These are phyloP conservation scores for Apiospora marii DNA, from an alignment of 2,329 filamentous ascomycete genomes.

Conservation along the genomic window DNA sequence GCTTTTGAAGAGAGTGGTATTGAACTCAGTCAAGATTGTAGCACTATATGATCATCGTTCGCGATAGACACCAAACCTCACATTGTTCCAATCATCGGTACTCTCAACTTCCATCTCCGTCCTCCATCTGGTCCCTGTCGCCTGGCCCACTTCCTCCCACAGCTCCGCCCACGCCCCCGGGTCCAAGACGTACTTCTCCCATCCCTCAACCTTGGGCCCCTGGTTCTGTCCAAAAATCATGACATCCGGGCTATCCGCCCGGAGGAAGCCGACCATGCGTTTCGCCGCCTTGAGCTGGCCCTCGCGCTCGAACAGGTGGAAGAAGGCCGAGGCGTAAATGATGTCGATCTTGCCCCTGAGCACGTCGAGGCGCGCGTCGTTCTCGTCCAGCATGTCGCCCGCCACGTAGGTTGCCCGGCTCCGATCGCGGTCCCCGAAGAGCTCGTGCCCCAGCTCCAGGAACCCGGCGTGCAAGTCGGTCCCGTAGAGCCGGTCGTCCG, in stretches of 20 bases:
- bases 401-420: background rate
- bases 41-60: background rate
- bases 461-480: background rate
- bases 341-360: background rate
- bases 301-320: slow-evolving; percentile 50
- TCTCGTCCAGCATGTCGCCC: slow-evolving; percentile 37
- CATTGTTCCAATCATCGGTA: background rate
- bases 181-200: slow-evolving; percentile 56
- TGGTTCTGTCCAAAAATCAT: slow-evolving; percentile 54
- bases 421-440: background rate
- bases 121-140: slow-evolving; percentile 59
- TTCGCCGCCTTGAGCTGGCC: slow-evolving; percentile 55
- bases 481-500: slow-evolving; percentile 14
- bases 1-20: background rate
- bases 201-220: slow-evolving; percentile 54
- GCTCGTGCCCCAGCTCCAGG: slow-evolving; percentile 1
- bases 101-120: slow-evolving; percentile 48
- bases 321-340: slow-evolving; percentile 46
- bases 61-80: slow-evolving; percentile 21
- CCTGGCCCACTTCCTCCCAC: slow-evolving; percentile 60
- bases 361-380: slow-evolving; percentile 43
- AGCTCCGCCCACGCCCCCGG: slow-evolving; percentile 57
- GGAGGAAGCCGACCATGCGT: slow-evolving; percentile 54
- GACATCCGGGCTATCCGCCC: slow-evolving; percentile 51
- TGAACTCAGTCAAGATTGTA: background rate